Conservation (phyloP, 768 basidiomycete genomes). For the Imleria badia region DNA sequence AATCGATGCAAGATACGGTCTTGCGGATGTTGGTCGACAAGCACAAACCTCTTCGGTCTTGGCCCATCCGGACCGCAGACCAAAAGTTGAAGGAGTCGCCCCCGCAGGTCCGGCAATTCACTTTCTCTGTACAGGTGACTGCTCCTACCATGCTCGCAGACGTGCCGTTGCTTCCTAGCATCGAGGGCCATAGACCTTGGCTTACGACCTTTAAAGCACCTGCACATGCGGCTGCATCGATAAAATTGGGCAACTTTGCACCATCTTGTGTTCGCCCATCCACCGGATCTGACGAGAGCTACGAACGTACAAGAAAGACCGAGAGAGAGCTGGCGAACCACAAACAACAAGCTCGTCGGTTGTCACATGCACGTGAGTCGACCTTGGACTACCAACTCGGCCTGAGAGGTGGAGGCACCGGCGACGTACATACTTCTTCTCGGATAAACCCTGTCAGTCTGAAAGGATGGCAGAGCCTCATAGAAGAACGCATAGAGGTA, state of each 20-base stretch:
- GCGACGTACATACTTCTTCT: slow-evolving; percentile 6
- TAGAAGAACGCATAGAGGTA: slow-evolving; percentile 83
- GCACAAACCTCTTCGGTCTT: slow-evolving; percentile 76
- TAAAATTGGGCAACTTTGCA: slow-evolving; percentile 52
- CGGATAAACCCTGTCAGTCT: slow-evolving; percentile 58
- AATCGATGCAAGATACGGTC: slow-evolving; percentile 65
- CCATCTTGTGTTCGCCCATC: slow-evolving; percentile 16
- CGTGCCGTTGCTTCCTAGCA: slow-evolving; percentile 54
- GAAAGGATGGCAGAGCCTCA: slow-evolving; percentile 72
- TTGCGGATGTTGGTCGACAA: slow-evolving; percentile 86
- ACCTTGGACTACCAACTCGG: slow-evolving; percentile 78
- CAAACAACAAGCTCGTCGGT: slow-evolving; percentile 50
- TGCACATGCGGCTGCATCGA: slow-evolving; percentile 49
- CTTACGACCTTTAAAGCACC: slow-evolving; percentile 66
- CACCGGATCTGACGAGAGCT: slow-evolving; percentile 21
- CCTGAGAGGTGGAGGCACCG: slow-evolving; percentile 31
- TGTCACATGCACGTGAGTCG: slow-evolving; percentile 65
- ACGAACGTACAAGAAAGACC: slow-evolving; percentile 42
- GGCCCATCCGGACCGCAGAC: slow-evolving; percentile 58
- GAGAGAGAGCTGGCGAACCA: slow-evolving; percentile 54
- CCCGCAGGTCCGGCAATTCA: slow-evolving; percentile 35
- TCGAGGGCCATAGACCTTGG: slow-evolving; percentile 65
- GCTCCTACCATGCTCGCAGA: slow-evolving; percentile 27
- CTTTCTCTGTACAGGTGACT: background rate
- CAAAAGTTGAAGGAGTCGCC: slow-evolving; percentile 58